phyloP scores from a whole-genome alignment of 2,329 filamentous ascomycete species.

The Alternaria novae-zelandiae region DNA sequence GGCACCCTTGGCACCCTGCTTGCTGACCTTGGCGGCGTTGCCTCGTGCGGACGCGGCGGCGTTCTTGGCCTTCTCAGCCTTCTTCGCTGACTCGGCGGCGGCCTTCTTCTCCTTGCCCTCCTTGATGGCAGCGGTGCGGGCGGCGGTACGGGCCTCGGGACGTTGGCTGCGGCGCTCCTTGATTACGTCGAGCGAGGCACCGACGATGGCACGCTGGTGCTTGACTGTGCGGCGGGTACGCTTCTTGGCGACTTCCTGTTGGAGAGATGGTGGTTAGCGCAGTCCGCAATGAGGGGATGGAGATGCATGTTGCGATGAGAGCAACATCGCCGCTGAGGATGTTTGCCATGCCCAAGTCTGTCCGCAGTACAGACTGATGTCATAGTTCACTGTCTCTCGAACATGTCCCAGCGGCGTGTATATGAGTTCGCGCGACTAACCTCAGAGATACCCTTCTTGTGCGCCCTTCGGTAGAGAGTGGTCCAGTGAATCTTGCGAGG shows the following conservation, averaged over 20 bases:
- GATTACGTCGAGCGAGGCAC: conserved; percentile 99
- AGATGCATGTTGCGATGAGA: background rate
- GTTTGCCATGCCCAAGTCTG: background rate
- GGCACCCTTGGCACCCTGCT: conserved; percentile 95
- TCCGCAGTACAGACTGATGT: conserved; percentile 22
- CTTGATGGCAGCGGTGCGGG: conserved; percentile 89
- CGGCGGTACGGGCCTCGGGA: conserved; percentile 92
- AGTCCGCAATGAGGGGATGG: background rate
- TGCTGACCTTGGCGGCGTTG: conserved; percentile 83
- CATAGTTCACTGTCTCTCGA: conserved; percentile 22
- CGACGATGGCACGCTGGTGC: conserved; percentile 97
- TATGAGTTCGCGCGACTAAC: conserved; percentile 61
- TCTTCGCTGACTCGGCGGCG: conserved; percentile 87
- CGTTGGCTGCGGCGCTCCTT: conserved; percentile 97
- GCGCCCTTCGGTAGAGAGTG: conserved; percentile 95
- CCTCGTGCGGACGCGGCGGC: conserved; percentile 78
- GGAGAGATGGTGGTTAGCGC: conserved; percentile 28
- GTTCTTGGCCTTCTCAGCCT: conserved; percentile 98
- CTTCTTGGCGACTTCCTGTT: conserved; percentile 99
- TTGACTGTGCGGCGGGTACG: conserved; percentile 97
- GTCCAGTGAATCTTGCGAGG: conserved; percentile 99
- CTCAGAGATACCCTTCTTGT: conserved; percentile 99
- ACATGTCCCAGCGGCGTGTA: background rate
- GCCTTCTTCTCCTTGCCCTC: conserved; percentile 99
- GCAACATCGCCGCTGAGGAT: background rate